Conservation (phyloP, 2,329 filamentous ascomycete genomes). For the Aspergillus niger region DNA sequence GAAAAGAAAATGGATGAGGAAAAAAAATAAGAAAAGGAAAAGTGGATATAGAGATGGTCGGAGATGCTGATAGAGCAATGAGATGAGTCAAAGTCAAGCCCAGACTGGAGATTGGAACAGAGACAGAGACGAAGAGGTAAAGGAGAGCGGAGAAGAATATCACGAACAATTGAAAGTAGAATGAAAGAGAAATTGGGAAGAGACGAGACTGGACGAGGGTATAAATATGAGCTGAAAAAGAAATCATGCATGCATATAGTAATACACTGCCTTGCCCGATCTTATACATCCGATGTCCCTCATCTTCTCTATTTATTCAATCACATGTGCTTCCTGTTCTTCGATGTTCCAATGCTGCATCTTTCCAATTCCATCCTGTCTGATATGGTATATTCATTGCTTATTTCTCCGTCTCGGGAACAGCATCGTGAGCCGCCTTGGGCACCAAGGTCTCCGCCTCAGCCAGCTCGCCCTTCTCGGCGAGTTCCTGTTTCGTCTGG, state of each 20-base stretch:
- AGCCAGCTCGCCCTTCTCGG: slow-evolving; percentile 26
- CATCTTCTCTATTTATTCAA: not conserved
- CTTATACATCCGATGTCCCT: not conserved
- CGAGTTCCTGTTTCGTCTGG: slow-evolving; percentile 26
- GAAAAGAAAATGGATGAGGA: not conserved
- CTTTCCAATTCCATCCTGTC: not conserved
- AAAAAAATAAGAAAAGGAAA: not conserved
- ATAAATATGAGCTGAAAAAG: not conserved
- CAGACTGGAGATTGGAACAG: not conserved
- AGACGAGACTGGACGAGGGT: not conserved
- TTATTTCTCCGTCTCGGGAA: slow-evolving; percentile 19
- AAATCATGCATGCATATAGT: slow-evolving; percentile 3
- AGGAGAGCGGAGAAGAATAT: not conserved
- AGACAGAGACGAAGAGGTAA: not conserved
- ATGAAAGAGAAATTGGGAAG: not conserved
- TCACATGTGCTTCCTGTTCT: not conserved
- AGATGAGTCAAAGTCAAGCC: not conserved
- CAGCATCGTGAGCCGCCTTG: slow-evolving; percentile 53
- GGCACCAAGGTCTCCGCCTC: slow-evolving; percentile 52
- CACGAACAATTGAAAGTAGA: not conserved
- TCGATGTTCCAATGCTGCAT: not conserved
- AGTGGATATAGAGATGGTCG: not conserved
- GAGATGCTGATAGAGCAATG: not conserved
- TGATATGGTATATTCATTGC: not conserved
- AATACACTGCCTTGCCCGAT: slow-evolving; percentile 4